Evolutionary conservation across 495 filamentous ascomycete species (phyloP), one percentile per base, ranked within the genome.

Genomic region (Aspergillus sclerotioniger): DNA sequence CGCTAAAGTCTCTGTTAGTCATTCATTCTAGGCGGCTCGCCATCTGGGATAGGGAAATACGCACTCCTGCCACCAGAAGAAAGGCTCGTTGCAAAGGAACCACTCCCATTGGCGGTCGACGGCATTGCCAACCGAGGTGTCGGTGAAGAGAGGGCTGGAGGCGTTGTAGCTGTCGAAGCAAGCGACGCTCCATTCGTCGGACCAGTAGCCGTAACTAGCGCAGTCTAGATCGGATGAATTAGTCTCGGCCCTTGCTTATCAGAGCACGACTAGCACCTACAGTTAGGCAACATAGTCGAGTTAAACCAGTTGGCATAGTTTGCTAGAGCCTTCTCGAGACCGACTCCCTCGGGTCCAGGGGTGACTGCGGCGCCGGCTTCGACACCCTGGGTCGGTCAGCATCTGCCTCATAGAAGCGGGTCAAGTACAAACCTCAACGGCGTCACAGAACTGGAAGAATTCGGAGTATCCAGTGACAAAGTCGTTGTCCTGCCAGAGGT

Each of bases 1-100:
- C 82, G 58, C 74, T 80, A 20, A 3, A 50, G 1, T 15, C 25
- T 7, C 13, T 21, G 46, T 49, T 29, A 49, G 46, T 49, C n/a
- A 21, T 29, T 31, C 31, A 29, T 31, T 8, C 5, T 12, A 54
- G 19, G 15, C 9, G 37, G 6, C n/a, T 0, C 6, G 33, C 52
- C 3, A 48, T 25, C 45, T 13, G 6, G 25, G 12, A 52, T 25
- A 29, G n/a, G 43, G 10, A 44, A 37, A 48, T 13, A 70, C 73
- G 53, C 65, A 82, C 75, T 80, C 76, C 59, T 84, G 81, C 79
- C 81, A 87, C 61, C 80, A 84, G 57, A 71, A 80, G 48, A 85
- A 76, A 0, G 86, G 84, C 69, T 88, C 83, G 64, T 88, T 88
- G 74, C 86, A 87, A 37, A 84, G 70, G 66, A 88, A 74, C 84